These are phyloP conservation scores for Pseudocercospora eumusae DNA, from an alignment of 2,329 filamentous ascomycete genomes.

Conservation along the genomic window DNA sequence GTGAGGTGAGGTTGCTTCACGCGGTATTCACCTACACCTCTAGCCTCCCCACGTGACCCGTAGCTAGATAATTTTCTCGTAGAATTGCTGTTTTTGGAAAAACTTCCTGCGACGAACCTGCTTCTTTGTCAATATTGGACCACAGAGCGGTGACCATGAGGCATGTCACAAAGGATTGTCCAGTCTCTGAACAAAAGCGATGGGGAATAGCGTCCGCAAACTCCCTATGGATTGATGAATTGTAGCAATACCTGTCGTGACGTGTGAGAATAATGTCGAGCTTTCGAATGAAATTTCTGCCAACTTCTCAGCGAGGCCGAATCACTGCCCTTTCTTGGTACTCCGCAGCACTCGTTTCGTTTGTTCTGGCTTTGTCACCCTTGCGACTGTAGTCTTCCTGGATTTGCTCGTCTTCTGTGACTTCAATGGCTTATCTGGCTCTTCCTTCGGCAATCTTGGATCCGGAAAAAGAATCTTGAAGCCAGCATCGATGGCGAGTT, in stretches of 20 bases:
- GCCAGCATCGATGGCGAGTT: not conserved
- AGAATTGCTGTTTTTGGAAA: not conserved
- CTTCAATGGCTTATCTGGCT: not conserved
- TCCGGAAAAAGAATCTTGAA: not conserved
- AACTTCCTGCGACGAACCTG: not conserved
- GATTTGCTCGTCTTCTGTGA: not conserved
- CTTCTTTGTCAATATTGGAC: not conserved
- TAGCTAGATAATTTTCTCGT: not conserved
- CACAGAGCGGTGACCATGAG: not conserved
- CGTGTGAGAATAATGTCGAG: not conserved
- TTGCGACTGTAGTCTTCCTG: not conserved
- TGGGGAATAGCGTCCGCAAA: not conserved
- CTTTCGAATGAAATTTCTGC: not conserved
- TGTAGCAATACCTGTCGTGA: not conserved
- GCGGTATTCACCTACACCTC: not conserved
- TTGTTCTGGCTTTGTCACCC: not conserved
- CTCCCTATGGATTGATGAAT: not conserved
- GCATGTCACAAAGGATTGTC: not conserved
- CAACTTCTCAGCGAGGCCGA: not conserved
- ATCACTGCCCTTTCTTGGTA: not conserved
- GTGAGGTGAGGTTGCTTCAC: conserved; percentile 2
- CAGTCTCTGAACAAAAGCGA: not conserved
- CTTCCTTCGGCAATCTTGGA: not conserved
- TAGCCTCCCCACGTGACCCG: not conserved
- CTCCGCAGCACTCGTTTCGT: not conserved